Evolutionary conservation across 2,329 filamentous ascomycete genomes (phyloP).

Genomic region (Aspergillus sp.): DNA sequence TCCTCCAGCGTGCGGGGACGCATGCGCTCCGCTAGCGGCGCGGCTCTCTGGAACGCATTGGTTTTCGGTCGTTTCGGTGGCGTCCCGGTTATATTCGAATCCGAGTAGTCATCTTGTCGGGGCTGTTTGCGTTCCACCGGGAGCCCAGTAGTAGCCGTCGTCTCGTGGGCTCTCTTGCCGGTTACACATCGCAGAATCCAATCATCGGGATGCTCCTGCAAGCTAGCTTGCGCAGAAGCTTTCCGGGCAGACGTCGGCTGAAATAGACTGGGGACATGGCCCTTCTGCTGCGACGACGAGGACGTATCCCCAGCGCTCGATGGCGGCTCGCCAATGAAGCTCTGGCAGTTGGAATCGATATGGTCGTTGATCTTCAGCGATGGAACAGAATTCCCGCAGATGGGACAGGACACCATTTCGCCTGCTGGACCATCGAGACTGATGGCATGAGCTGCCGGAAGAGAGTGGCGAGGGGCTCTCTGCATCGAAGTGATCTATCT

Average conservation of each 20-base stretch:
- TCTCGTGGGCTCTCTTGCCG: conserved; percentile 24
- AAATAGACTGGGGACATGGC: conserved; percentile 47
- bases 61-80: conserved; percentile 58
- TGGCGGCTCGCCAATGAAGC: conserved; percentile 49
- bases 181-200: conserved; percentile 20
- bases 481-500: background rate
- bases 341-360: conserved; percentile 73
- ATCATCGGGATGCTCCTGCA: conserved; percentile 15
- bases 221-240: conserved; percentile 23
- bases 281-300: conserved; percentile 28
- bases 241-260: conserved; percentile 42
- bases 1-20: conserved; percentile 75
- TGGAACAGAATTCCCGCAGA: conserved; percentile 57
- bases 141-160: conserved; percentile 4
- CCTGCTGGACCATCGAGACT: background rate
- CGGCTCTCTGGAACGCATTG: conserved; percentile 57
- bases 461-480: too few relatives aligned
- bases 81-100: conserved; percentile 25
- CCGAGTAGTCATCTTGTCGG: conserved; percentile 9
- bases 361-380: conserved; percentile 70
- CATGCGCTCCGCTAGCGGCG: conserved; percentile 90
- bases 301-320: conserved; percentile 11
- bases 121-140: conserved; percentile 15
- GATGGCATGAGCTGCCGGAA: too few relatives aligned
- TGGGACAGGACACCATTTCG: conserved; percentile 64